A percentile compares a stretch with the other conserved stretches of the same genome.
These are phyloP conservation scores for Rubroshorea leprosula DNA, from an alignment of 345 rosid genomes.

Conservation along the genomic window DNA sequence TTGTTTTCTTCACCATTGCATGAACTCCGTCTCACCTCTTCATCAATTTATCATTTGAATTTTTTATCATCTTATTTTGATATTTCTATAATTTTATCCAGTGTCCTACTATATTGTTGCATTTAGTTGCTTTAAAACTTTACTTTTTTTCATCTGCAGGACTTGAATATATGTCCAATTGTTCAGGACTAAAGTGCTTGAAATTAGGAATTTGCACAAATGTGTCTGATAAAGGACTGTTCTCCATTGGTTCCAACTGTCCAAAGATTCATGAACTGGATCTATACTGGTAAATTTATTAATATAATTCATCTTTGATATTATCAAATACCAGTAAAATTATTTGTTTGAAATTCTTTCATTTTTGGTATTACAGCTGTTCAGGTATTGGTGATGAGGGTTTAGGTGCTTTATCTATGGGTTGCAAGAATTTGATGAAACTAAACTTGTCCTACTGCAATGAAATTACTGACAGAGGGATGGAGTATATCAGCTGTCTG, in stretches of 20 bases:
- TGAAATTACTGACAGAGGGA: slow-evolving; percentile 58
- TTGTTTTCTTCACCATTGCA: too few species aligned
- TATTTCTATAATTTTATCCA: too few species aligned
- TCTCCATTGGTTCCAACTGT: slow-evolving; percentile 57
- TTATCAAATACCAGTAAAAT: not conserved
- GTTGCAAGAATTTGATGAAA: slow-evolving; percentile 70
- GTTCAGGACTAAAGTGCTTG: slow-evolving; percentile 52
- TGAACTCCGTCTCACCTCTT: too few species aligned
- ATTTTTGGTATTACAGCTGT: slow-evolving; percentile 40
- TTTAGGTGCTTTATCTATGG: slow-evolving; percentile 59
- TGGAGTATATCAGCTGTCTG: slow-evolving; percentile 41
- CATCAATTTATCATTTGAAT: too few species aligned
- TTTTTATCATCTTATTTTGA: too few species aligned
- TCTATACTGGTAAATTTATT: slow-evolving; percentile 66
- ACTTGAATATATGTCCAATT: slow-evolving; percentile 63
- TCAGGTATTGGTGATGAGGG: slow-evolving; percentile 62
- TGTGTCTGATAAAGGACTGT: slow-evolving; percentile 68
- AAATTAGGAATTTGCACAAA: slow-evolving; percentile 74
- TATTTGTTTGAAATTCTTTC: not conserved
- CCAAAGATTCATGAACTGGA: slow-evolving; percentile 62
- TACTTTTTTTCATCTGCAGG: slow-evolving; percentile 38
- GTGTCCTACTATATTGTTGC: not conserved
- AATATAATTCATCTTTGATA: not conserved
- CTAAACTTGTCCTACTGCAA: slow-evolving; percentile 79
- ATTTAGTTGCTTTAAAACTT: slow-evolving; percentile 4